Base-by-base conservation (phyloP, 192 early-diverging fungal species). In the Ambispora gerdemannii region DNA sequence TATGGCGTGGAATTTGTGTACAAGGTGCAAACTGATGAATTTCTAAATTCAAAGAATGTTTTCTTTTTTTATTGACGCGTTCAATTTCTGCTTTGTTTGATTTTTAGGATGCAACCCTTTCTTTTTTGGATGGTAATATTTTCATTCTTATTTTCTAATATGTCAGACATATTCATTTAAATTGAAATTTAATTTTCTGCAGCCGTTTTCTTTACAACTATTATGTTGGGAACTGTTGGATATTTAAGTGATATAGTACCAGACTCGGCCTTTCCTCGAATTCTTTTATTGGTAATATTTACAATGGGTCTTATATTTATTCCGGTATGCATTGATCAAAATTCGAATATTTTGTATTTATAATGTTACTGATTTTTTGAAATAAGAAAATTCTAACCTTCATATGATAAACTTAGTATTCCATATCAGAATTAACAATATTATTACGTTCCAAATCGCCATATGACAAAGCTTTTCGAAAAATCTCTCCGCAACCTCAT, bases 141-240 rank as follows among this genome's bases (percentile, higher is more conserved):
- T n/a, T n/a, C n/a, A n/a, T n/a, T n/a, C n/a, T n/a, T n/a, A n/a
- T n/a, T n/a, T n/a, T n/a, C n/a, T n/a, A n/a, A n/a, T n/a, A n/a
- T n/a, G n/a, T n/a, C n/a, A n/a, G n/a, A n/a, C n/a, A n/a, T n/a
- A n/a, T n/a, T n/a, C n/a, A n/a, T n/a, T n/a, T n/a, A n/a, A n/a
- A n/a, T n/a, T n/a, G n/a, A n/a, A n/a, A n/a, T n/a, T n/a, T n/a
- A n/a, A 13, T 53, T 24, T 27, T 50, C 20, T 35, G 24, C 20
- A 70, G 68, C 68, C 49, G 55, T 70, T 15, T 70, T 70, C 27
- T 70, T 70, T 28, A 70, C 68, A 38, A 60, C 68, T n/a, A 70
- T 70, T 50, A 70, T 70, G 68, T 70, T 70, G 68, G 68, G 68
- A 4, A 70, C 68, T 24, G 68, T 70, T 19, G 68, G 68, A 3